Percentiles rank a stretch among this genome's conserved stretches.
Evolutionary conservation across 2,329 filamentous ascomycete species (phyloP).

Genomic region (Botryotinia calthae): DNA sequence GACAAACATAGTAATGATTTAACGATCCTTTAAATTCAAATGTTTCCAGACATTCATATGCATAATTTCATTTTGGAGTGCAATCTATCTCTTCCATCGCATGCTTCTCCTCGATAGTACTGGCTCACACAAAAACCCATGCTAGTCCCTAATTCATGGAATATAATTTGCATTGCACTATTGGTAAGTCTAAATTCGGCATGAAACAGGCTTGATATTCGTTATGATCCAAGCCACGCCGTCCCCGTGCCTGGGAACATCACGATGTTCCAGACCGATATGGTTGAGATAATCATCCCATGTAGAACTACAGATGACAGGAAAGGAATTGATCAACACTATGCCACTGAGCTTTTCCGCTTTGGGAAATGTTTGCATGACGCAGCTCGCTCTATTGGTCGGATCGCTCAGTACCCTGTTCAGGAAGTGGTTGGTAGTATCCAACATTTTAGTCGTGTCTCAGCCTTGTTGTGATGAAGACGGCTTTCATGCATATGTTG

Average conservation of each 20-base stretch:
- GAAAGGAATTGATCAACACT: background rate
- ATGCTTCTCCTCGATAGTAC: background rate
- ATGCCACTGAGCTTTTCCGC: background rate
- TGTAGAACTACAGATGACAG: background rate
- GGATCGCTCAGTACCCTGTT: background rate
- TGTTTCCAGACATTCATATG: background rate
- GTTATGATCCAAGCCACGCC: background rate
- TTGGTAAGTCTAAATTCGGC: background rate
- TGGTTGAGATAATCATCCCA: background rate
- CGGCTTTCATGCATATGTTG: constrained; percentile 2
- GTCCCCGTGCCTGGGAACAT: background rate
- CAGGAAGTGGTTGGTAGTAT: background rate
- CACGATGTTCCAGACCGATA: background rate
- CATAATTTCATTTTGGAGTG: background rate
- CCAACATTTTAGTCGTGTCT: background rate
- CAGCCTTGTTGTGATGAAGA: constrained; percentile 11
- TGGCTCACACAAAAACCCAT: background rate
- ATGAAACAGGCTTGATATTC: background rate
- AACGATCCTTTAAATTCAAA: background rate
- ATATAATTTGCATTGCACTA: background rate
- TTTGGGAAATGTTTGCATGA: background rate
- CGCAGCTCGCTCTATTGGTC: background rate
- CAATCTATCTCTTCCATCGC: background rate
- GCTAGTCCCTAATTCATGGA: background rate
- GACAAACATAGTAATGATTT: background rate